Conservation (phyloP, 179 eudicot species). For the Gypsophila paniculata region DNA sequence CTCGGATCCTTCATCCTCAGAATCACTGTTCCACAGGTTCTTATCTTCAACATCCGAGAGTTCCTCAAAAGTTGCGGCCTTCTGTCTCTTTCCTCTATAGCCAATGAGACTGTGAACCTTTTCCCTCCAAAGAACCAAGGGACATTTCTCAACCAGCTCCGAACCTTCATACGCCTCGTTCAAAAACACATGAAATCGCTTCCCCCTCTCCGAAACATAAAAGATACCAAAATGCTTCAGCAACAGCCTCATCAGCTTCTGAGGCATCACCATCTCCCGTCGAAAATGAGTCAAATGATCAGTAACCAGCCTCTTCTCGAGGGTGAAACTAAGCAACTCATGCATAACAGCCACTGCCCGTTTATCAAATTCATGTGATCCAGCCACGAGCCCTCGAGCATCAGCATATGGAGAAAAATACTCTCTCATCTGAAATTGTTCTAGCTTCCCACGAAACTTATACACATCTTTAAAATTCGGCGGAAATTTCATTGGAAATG, state of each 20-base stretch:
- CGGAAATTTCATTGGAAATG: conserved; percentile 80
- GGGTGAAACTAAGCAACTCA: conserved; percentile 82
- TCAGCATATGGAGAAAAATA: conserved; percentile 89
- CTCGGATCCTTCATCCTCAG: conserved; percentile 51
- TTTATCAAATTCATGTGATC: conserved; percentile 81
- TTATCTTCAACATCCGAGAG: conserved; percentile 45
- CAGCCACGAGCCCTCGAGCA: conserved; percentile 56
- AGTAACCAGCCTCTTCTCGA: conserved; percentile 86
- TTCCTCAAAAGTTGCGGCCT: conserved; percentile 48
- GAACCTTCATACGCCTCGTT: conserved; percentile 80
- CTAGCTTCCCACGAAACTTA: conserved; percentile 59
- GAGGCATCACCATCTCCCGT: conserved; percentile 82
- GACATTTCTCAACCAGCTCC: conserved; percentile 69
- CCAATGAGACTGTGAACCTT: conserved; percentile 66
- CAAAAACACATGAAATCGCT: conserved; percentile 79
- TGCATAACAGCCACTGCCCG: conserved; percentile 91
- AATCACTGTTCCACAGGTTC: conserved; percentile 45
- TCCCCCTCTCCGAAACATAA: conserved; percentile 97
- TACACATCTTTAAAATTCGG: conserved; percentile 54
- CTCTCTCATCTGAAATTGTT: conserved; percentile 61
- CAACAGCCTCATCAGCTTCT: conserved; percentile 85
- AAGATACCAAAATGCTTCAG: conserved; percentile 89
- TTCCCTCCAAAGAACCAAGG: conserved; percentile 84
- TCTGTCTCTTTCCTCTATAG: conserved; percentile 62
- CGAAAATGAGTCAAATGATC: conserved; percentile 89